Conservation (phyloP, 768 basidiomycete genomes). For the Russula ochroleuca region DNA sequence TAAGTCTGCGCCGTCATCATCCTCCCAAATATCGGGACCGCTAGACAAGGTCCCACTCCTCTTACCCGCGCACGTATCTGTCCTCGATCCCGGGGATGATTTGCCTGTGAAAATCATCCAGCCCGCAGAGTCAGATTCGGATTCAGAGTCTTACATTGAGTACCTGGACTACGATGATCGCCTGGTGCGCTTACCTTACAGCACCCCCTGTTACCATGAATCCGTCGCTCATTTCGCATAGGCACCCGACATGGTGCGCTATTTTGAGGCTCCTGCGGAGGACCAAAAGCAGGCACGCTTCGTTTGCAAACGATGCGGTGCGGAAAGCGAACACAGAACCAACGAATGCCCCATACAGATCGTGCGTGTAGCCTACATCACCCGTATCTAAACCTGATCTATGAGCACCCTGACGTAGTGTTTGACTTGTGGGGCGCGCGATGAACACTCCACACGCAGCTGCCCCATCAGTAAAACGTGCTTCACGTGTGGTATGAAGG, state of each 20-base stretch:
- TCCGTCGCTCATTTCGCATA: slow-evolving; percentile 28
- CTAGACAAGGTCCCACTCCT: slow-evolving; percentile 37
- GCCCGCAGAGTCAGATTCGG: slow-evolving; percentile 47
- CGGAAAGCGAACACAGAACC: slow-evolving; percentile 65
- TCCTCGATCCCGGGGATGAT: slow-evolving; percentile 39
- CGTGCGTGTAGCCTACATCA: slow-evolving; percentile 41
- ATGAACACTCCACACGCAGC: slow-evolving; percentile 72
- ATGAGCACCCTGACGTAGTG: slow-evolving; percentile 45
- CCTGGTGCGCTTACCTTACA: slow-evolving; percentile 38
- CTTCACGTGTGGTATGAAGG: slow-evolving; percentile 79
- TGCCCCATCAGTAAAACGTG: slow-evolving; percentile 82
- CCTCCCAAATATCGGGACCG: background rate
- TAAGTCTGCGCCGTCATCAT: slow-evolving; percentile 17
- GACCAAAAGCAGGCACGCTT: slow-evolving; percentile 43
- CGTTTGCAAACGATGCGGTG: slow-evolving; percentile 76
- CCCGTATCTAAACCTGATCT: background rate
- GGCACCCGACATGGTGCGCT: slow-evolving; percentile 53
- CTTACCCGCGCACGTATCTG: slow-evolving; percentile 66
- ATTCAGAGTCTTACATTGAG: slow-evolving; percentile 66
- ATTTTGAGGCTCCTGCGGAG: slow-evolving; percentile 51
- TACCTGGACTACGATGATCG: slow-evolving; percentile 70
- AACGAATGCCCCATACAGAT: slow-evolving; percentile 66
- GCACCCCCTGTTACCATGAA: background rate
- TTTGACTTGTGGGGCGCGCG: slow-evolving; percentile 71
- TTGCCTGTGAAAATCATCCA: slow-evolving; percentile 46